Base-by-base conservation (phyloP, 1,139 yeast species). In the Meyerozyma carpophila region DNA sequence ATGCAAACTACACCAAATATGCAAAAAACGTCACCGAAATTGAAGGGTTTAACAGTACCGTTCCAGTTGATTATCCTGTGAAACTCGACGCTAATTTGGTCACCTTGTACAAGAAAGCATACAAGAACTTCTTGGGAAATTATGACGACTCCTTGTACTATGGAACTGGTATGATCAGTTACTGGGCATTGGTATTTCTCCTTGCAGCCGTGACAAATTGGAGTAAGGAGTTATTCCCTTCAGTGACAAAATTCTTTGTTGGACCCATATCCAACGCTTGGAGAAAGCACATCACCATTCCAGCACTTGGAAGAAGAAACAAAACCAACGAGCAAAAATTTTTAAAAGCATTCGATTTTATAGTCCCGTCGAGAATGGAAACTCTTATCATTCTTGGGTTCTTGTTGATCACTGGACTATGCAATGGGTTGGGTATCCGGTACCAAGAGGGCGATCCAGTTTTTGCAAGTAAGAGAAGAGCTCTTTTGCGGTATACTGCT, bases 341-440 rank as follows among this genome's bases (percentile, higher is more conserved):
- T 8, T 48, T 55, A 8, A 47, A 47, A 27, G 27, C 61, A 8
- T 52, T 67, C 29, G 61, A 56, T 38, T 52, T 48, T 32, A 50
- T 63, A 39, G 55, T 62, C n/a, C 70, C 70, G 4, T 50, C 67
- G 2, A 51, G 70, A 43, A 39, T 57, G 28, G 68, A 65, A 45
- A 37, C 66, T 2, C 24, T 66, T 4, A 48, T 65, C 6, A 36
- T 67, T 16, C 10, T 49, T 16, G 51, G 51, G 3, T 57, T 50
- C 36, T 21, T 32, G 9, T 45, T 41, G 8, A 24, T 53, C 8
- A 37, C 48, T 10, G 45, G 47, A n/a, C 31, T 45, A 8, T 40
- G 37, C 21, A 28, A 28, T 16, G 40, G 32, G 13, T 52, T 55
- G 14, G 51, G 60, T 10, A 54, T 63, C 31, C 40, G 46, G 8